Evolutionary conservation across 2,329 filamentous ascomycete species (phyloP).

Genomic region (Microdochium nivale): DNA sequence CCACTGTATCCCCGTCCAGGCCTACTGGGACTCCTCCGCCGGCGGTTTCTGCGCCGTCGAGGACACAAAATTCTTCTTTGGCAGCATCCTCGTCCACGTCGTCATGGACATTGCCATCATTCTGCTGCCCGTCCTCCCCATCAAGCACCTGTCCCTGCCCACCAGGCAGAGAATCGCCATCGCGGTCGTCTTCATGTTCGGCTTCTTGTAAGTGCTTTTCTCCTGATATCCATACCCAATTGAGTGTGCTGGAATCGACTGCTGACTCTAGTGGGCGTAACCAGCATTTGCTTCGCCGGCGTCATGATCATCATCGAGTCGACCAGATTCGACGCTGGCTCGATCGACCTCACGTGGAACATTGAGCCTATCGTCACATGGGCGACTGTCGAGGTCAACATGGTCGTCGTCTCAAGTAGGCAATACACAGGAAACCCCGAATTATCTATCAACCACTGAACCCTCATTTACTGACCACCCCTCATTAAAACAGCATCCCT

Average conservation of each 20-base stretch:
- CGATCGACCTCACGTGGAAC: constrained; percentile 14
- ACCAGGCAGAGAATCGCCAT: constrained; percentile 18
- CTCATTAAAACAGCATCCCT: too few relatives aligned
- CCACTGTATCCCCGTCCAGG: constrained; percentile 22
- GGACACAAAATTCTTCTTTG: constrained; percentile 21
- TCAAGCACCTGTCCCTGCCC: constrained; percentile 19
- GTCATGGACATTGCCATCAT: constrained; percentile 22
- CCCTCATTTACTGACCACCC: too few relatives aligned
- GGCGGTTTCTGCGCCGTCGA: constrained; percentile 18
- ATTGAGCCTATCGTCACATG: constrained; percentile 17
- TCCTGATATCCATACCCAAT: too few relatives aligned
- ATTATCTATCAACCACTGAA: too few relatives aligned
- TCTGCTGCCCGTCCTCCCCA: constrained; percentile 19
- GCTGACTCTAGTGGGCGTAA: too few relatives aligned
- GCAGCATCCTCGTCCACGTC: constrained; percentile 20
- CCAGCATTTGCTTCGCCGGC: constrained; percentile 18
- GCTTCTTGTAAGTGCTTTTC: constrained; percentile 15
- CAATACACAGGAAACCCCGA: too few relatives aligned
- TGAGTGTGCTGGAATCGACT: neutral
- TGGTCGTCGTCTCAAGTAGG: constrained; percentile 18
- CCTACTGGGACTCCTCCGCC: constrained; percentile 18
- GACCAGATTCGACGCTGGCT: constrained; percentile 10
- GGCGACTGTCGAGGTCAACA: constrained; percentile 18
- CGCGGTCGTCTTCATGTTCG: constrained; percentile 18
- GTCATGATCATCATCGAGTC: constrained; percentile 16